phyloP scores from a whole-genome alignment of 805 yeast genomes.

The Isabelozyma heimii region DNA sequence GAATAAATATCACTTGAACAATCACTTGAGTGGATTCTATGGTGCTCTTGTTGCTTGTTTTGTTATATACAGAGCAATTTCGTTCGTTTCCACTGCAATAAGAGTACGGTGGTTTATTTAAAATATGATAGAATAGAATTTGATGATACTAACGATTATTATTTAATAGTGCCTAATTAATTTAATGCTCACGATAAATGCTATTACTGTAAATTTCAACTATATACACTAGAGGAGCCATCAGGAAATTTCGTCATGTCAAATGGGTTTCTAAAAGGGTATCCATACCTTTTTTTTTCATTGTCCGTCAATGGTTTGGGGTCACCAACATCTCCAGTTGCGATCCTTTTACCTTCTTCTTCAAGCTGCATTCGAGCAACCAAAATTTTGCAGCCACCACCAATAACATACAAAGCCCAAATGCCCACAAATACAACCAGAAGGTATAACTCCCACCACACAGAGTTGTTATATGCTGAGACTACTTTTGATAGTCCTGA shows the following conservation, averaged over 20 bases:
- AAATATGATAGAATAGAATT: no score
- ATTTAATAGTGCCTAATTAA: no score
- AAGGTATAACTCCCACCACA: constrained; percentile 47
- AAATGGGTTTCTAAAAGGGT: constrained; percentile 19
- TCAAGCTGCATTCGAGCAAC: background rate
- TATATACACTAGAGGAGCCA: constrained; percentile 5
- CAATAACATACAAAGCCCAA: constrained; percentile 47
- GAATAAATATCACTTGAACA: constrained; percentile 25
- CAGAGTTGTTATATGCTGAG: constrained; percentile 26
- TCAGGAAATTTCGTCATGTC: background rate
- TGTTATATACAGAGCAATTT: constrained; percentile 30
- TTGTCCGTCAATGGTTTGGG: constrained; percentile 25
- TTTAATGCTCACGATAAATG: no score
- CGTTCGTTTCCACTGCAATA: constrained; percentile 18
- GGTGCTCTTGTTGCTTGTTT: constrained; percentile 38
- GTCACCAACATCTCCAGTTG: constrained; percentile 13
- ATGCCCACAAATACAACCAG: constrained; percentile 41
- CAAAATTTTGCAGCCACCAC: constrained; percentile 21
- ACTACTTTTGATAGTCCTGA: constrained; percentile 25
- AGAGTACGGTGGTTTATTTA: constrained; percentile 23
- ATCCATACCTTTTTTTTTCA: constrained; percentile 22
- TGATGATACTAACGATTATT: no score
- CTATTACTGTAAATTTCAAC: background rate
- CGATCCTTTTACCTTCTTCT: background rate
- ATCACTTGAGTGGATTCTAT: constrained; percentile 22